A percentile compares a stretch with the other conserved stretches of the same genome.
Conservation (phyloP, 2,329 filamentous ascomycete genomes). For the Neoarthrinium moseri region DNA sequence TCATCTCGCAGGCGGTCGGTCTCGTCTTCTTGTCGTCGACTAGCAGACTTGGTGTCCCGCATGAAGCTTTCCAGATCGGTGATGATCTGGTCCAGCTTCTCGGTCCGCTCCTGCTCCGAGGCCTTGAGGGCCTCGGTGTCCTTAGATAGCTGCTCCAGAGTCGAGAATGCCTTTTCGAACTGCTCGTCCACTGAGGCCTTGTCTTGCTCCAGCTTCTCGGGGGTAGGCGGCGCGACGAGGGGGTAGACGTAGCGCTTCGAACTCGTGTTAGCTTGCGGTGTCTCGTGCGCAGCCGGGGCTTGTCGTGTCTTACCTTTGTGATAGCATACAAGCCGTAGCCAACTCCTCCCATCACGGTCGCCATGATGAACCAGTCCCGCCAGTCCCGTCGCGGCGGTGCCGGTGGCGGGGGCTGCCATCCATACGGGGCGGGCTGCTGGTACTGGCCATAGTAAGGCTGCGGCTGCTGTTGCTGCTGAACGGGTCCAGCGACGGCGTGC, state of each 20-base stretch:
- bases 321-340: conserved; percentile 86
- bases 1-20: conserved; percentile 84
- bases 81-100: conserved; percentile 78
- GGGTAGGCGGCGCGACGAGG: conserved; percentile 88
- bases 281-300: not conserved
- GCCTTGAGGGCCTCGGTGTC: conserved; percentile 88
- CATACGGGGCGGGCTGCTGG: conserved; percentile 45
- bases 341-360: conserved; percentile 86
- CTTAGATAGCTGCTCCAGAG: conserved; percentile 87
- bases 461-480: conserved; percentile 33
- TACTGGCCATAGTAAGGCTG: conserved; percentile 45
- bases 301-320: conserved; percentile 63
- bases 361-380: conserved; percentile 99
- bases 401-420: conserved; percentile 57
- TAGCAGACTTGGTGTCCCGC: conserved; percentile 75
- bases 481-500: conserved; percentile 41
- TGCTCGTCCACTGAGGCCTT: conserved; percentile 90
- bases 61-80: conserved; percentile 83
- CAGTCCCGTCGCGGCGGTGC: conserved; percentile 80
- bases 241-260: conserved; percentile 87
- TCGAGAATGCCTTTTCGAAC: conserved; percentile 86
- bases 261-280: conserved; percentile 14
- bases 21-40: conserved; percentile 82
- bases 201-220: conserved; percentile 89
- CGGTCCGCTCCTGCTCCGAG: conserved; percentile 80